Evolutionary conservation across 164 flowering plant genomes (phyloP).

Genomic region (Vitis cinerea): DNA sequence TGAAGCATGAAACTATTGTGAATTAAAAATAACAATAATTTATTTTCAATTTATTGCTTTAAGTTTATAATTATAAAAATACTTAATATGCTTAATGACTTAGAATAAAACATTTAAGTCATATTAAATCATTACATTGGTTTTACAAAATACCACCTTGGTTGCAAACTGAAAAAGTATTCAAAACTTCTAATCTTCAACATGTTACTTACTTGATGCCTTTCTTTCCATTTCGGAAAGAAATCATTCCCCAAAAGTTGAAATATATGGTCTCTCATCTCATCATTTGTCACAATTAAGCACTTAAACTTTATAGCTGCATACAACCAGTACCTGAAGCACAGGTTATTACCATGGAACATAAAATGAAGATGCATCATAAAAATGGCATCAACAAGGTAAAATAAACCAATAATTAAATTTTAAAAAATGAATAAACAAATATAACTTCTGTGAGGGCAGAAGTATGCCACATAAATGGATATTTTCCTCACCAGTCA

Average conservation of each 20-base stretch:
- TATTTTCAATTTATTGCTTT: too few relatives aligned
- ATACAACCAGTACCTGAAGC: slow-evolving; percentile 94
- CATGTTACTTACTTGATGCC: slow-evolving; percentile 73
- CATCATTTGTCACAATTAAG: slow-evolving; percentile 86
- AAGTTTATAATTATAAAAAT: too few relatives aligned
- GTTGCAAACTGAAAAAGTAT: too few relatives aligned
- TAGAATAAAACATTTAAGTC: too few relatives aligned
- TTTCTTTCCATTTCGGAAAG: slow-evolving; percentile 96
- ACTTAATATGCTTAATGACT: too few relatives aligned
- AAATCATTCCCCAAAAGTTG: slow-evolving; percentile 86
- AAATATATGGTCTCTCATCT: slow-evolving; percentile 90
- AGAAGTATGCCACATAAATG: neutral
- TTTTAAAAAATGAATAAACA: neutral
- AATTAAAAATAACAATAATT: too few relatives aligned
- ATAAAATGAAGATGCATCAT: slow-evolving; percentile 12
- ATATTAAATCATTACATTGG: too few relatives aligned
- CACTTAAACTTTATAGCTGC: slow-evolving; percentile 91
- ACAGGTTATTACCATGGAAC: slow-evolving; percentile 27
- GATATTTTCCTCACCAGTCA: slow-evolving; percentile 68
- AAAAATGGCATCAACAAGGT: neutral
- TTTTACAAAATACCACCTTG: too few relatives aligned
- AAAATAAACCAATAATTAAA: neutral
- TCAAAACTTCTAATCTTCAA: neutral
- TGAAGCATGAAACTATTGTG: too few relatives aligned
- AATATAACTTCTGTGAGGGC: neutral